These are phyloP conservation scores for Scedosporium dehoogii DNA, from an alignment of 2,329 filamentous ascomycete species.

Conservation along the genomic window DNA sequence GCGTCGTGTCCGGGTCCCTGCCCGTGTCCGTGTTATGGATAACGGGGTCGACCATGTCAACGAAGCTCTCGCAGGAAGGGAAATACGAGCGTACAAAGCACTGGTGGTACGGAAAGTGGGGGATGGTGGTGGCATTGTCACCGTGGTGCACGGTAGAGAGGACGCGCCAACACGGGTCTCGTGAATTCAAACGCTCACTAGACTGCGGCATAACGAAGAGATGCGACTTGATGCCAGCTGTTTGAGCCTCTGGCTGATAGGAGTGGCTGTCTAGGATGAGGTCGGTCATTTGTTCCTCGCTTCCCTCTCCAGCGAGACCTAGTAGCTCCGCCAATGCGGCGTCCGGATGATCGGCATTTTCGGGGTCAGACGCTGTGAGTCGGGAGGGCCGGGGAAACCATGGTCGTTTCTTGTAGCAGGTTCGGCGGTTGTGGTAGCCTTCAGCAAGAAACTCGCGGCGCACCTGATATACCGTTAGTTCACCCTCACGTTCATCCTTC, in stretches of 20 bases:
- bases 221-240: background rate
- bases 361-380: background rate
- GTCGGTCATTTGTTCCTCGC: no score
- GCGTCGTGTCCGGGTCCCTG: background rate
- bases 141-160: slow-evolving; percentile 37
- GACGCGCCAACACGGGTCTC: slow-evolving; percentile 15
- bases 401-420: slow-evolving; percentile 54
- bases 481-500: slow-evolving; percentile 46
- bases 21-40: no score
- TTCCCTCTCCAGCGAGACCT: background rate
- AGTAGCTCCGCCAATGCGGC: background rate
- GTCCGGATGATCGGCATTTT: background rate
- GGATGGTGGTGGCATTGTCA: slow-evolving; percentile 28
- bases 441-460: slow-evolving; percentile 54
- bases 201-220: slow-evolving; percentile 11
- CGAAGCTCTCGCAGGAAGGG: slow-evolving; percentile 38
- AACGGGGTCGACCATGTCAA: slow-evolving; percentile 49
- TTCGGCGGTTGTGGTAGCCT: slow-evolving; percentile 49
- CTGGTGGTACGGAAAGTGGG: slow-evolving; percentile 39
- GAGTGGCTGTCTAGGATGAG: background rate
- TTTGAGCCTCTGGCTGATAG: background rate
- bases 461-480: slow-evolving; percentile 54
- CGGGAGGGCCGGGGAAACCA: slow-evolving; percentile 21
- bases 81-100: slow-evolving; percentile 48
- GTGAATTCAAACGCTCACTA: background rate